Evolutionary conservation across 306 rosid species (phyloP), one percentile per base, ranked within the genome.

Genomic region (Cucumis melo): DNA sequence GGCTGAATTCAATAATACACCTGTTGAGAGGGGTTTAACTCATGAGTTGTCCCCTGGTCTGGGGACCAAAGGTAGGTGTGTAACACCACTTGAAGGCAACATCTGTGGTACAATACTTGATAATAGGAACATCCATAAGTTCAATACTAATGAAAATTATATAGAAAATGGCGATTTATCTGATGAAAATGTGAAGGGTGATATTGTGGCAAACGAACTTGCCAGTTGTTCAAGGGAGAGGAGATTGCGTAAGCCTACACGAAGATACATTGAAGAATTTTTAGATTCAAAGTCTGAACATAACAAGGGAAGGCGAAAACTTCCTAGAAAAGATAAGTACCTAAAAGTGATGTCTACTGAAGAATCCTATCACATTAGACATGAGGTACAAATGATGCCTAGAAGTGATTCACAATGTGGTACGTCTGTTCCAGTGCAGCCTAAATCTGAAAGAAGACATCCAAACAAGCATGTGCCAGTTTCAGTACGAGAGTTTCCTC

Each of bases 201-300:
- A 85, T 67, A 72, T 59, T 73, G 91, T 85, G 71, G 82, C 84
- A 32, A 67, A 82, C 74, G 84, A 80, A 74, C 75, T 76, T 84
- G 81, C 77, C 79, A 83, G 82, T 59, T 56, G 73, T 80, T 23
- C 76, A 61, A 87, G 84, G 79, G 91, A 86, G 86, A 92, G 85
- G 87, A 90, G 97, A 80, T 79, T 76, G 81, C 96, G 96, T 13
- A 92, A 89, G 87, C 93, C 89, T 74, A 90, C 97, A 59, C 83
- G 72, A 85, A 87, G 93, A 85, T 91, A 80, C 85, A 85, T 92
- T 75, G 96, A 94, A 82, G 96, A 91, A 80, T 77, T 84, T 81
- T 84, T 93, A 58, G 83, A 75, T 59, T 81, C 81, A 16, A 87
- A 81, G 73, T 78, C 81, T 6, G 82, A 75, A 70, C 34, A 75